A percentile compares a stretch with the other conserved stretches of the same genome.
phyloP scores from a whole-genome alignment of 1,284 basidiomycete genomes.

The Spongispora temasekensis region DNA sequence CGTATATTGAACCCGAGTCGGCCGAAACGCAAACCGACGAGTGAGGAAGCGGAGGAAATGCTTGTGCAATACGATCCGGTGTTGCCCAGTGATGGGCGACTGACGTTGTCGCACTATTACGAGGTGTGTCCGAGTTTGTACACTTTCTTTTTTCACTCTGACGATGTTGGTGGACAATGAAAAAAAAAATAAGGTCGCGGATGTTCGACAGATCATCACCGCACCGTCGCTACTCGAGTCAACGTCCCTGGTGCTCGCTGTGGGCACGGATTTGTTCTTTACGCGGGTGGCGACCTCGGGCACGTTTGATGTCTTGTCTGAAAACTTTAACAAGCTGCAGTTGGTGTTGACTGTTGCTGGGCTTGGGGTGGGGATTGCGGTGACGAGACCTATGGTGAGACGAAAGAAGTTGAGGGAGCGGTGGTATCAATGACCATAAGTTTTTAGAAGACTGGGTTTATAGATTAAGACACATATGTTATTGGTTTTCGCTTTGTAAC shows the following conservation, averaged over 20 bases:
- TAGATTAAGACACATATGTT: no score
- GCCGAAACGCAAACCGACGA: constrained; percentile 76
- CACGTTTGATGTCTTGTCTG: constrained; percentile 91
- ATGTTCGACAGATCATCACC: constrained; percentile 65
- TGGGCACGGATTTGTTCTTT: constrained; percentile 87
- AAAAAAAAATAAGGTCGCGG: no score
- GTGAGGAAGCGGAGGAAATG: constrained; percentile 83
- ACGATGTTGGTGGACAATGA: no score
- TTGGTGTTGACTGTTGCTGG: constrained; percentile 82
- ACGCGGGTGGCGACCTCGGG: constrained; percentile 84
- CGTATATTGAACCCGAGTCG: constrained; percentile 83
- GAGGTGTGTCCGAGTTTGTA: constrained; percentile 48
- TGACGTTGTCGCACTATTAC: constrained; percentile 79
- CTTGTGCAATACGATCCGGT: constrained; percentile 85
- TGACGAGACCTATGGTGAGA: constrained; percentile 76
- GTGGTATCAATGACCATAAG: constrained; percentile 55
- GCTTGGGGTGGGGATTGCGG: constrained; percentile 69
- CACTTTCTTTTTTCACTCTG: not conserved
- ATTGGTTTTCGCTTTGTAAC: no score
- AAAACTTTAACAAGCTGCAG: constrained; percentile 93
- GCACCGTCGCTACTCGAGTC: constrained; percentile 89
- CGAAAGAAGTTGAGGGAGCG: constrained; percentile 63
- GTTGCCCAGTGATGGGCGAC: constrained; percentile 71
- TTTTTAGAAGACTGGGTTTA: no score
- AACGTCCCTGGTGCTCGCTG: constrained; percentile 85